Base-by-base conservation (phyloP, 2,329 filamentous ascomycete genomes). In the Alternaria sp. region DNA sequence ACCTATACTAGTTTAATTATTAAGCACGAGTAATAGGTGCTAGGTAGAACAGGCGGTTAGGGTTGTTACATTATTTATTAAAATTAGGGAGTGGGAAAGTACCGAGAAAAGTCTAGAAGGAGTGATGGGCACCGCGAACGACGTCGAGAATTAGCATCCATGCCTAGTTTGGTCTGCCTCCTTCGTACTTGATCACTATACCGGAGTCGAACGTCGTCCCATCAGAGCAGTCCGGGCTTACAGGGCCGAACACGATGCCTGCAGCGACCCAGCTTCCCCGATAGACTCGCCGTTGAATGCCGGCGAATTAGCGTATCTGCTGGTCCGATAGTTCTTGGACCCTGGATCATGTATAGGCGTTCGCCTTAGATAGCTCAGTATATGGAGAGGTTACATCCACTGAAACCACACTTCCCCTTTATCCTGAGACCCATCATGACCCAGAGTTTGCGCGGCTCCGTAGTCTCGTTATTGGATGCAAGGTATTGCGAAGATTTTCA, bases 221-320 rank as follows among this genome's bases (percentile, higher is more conserved):
- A 62, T 78, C 74, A 5, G 69, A 58, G 1, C 46, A 30, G 76
- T 70, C 21, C 61, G 45, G 4, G 52, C 50, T 67, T 51, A 78
- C 77, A 12, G 63, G 62, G 3, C 73, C 73, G 21, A 71, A 52
- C 6, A 69, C 62, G n/a, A 78, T 66, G 3, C 45, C 43, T 3
- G 67, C 40, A 21, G 77, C 66, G 2, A 67, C 68, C 3, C 56
- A 56, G 8, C 69, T 68, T 11, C 59, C 65, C 64, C 77, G 64
- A n/a, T 79, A 70, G 0, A 69, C 67, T 8, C 82, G 59, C 51
- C 75, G n/a, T 40, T 76, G 58, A 77, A 74, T 0, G 72, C 73
- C 9, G 25, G 5, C 72, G 73, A 2, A 81, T 61, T 0, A 74
- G 68, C 1, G 80, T 28, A 71, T 45, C 80, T 69, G 51, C 82